A percentile compares a stretch with the other conserved stretches of the same genome.
Conservation (phyloP, 805 yeast genomes). For the Dipodascus albidus region DNA sequence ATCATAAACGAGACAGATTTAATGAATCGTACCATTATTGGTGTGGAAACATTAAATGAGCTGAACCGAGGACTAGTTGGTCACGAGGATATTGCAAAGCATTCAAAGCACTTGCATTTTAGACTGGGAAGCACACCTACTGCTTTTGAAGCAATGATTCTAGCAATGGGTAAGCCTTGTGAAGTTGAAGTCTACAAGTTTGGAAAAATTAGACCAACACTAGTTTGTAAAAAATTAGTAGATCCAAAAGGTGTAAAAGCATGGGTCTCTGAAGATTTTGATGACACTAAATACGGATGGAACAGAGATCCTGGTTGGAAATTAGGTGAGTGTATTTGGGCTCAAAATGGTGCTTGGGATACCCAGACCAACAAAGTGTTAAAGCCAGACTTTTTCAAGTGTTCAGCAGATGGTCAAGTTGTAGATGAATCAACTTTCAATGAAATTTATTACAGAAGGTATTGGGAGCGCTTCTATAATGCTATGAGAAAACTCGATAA, state of each 20-base stretch:
- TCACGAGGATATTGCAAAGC: constrained; percentile 35
- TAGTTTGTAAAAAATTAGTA: constrained; percentile 39
- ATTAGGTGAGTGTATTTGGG: constrained; percentile 68
- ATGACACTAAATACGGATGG: constrained; percentile 58
- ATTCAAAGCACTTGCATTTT: constrained; percentile 42
- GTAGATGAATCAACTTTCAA: constrained; percentile 25
- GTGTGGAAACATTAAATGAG: constrained; percentile 77
- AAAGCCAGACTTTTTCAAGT: constrained; percentile 40
- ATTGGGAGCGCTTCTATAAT: constrained; percentile 39
- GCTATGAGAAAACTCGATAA: constrained; percentile 26
- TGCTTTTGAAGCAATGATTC: constrained; percentile 50
- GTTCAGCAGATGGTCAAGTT: constrained; percentile 9
- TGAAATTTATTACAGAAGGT: constrained; percentile 51
- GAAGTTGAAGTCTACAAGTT: constrained; percentile 60
- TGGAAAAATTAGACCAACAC: constrained; percentile 63
- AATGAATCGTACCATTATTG: constrained; percentile 39
- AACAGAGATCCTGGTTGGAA: constrained; percentile 50
- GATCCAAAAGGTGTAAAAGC: constrained; percentile 58
- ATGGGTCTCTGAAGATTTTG: constrained; percentile 41
- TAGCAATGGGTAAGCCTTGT: constrained; percentile 67
- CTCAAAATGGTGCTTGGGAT: constrained; percentile 67
- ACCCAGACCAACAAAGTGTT: constrained; percentile 26
- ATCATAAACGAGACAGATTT: constrained; percentile 36
- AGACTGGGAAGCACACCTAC: constrained; percentile 75
- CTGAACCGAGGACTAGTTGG: constrained; percentile 74